Base-by-base conservation (phyloP, 148 eudicot species). In the Oxyria digyna region DNA sequence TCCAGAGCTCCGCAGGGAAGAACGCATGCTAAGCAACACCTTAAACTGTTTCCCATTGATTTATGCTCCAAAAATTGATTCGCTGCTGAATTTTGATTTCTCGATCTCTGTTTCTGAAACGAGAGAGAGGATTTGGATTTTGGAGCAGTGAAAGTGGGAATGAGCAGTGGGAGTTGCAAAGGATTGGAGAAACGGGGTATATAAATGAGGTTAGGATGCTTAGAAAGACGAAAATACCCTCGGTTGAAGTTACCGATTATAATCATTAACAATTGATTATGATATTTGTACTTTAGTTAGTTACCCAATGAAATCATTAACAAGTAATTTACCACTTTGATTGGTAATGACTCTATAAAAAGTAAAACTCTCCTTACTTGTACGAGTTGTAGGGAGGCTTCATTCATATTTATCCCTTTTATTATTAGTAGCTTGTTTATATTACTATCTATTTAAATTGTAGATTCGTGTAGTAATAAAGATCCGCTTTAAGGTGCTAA, bases 1-100 rank as follows among this genome's bases (percentile, higher is more conserved):
- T 93, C 98, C 27, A 93, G 77, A 17, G 98, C 96, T 66, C 98
- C 98, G 65, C 91, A 93, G 3, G 98, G 98, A 41, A 93, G 80
- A 27, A 93, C 82, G 70, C 98, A 93, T 0, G 96, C 91, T 73
- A 93, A 82, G 78, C 98, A 89, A 43, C 98, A 89, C 77, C 96
- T 82, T 69, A 93, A 42, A 78, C 81, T 85, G 76, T 93, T 93
- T 2, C 97, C 96, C 96, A 91, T 85, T 59, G 38, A 14, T 12
- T 57, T 29, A 35, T 14, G 64, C 37, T 59, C 64, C 37, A 14
- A 14, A 29, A 5, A 57, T 27, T 4, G 35, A 27, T 29, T 1
- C 20, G 57, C 43, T 37, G 37, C 37, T 59, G 1, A 23, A 55
- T 55, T 55, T 49, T 21, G 24, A 13, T 49, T 46, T 20, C 31